Evolutionary conservation across 768 basidiomycete genomes (phyloP), one percentile per base, ranked within the genome.

Genomic region (Hygrophoropsis aurantiaca): DNA sequence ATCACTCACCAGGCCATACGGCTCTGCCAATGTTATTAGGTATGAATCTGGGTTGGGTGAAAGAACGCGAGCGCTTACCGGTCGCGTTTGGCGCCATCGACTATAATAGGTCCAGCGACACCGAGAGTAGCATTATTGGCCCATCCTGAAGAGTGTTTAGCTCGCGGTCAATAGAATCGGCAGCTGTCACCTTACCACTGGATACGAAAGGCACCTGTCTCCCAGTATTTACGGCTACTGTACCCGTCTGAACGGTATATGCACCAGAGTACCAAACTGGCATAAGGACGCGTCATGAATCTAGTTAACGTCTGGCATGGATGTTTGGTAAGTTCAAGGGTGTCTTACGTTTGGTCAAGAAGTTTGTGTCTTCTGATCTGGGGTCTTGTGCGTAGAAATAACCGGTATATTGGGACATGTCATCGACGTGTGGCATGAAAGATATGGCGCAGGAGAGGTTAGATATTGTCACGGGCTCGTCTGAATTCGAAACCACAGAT

Each of bases 41-140:
- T 7, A 8, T 30, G 36, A 16, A 6, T 38, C 16, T 38, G 16
- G 9, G 6, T 16, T 38, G 16, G 9, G 6, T 16, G 7, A 16
- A 16, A 38, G 1, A 19, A 33, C 20, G 10, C 1, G 26, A 34
- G 8, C 5, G 54, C 66, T 40, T 42, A 74, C 74, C 80, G 68
- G 54, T 81, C 80, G 11, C 80, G 74, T 55, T 83, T 82, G 6
- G 80, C 80, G 3, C 78, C 78, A 50, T 83, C 81, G 3, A 83
- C 79, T 42, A 83, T 79, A 34, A 81, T 81, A 5, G 81, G 79
- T 0, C 80, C 79, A 5, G 75, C 78, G 9, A 80, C 69, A 3
- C 81, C 81, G 3, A 81, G 64, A 0, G 67, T 74, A 4, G 77
- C 79, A 46, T 79, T 75, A 53, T 81, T 81, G 20, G 67, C 69